These are phyloP conservation scores for Avena eriantha DNA, from an alignment of 176 grass and related monocot genomes.

Conservation along the genomic window DNA sequence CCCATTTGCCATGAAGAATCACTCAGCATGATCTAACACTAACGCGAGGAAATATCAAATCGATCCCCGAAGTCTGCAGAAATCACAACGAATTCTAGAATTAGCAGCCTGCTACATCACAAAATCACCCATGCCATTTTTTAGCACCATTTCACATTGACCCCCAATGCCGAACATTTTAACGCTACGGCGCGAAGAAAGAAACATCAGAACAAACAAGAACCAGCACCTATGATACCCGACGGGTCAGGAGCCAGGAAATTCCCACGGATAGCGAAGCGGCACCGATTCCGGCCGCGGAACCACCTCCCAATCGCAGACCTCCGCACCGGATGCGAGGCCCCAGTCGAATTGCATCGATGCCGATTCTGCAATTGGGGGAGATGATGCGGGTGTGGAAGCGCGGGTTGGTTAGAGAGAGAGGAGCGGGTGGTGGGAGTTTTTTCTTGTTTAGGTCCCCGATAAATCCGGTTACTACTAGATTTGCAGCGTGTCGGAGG, in stretches of 20 bases:
- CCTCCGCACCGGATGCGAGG: constrained; percentile 44
- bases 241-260: constrained; percentile 27
- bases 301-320: constrained; percentile 33
- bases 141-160: not conserved
- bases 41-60: not conserved
- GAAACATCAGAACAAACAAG: not conserved
- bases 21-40: not conserved
- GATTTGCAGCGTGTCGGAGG: constrained; percentile 9
- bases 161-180: not conserved
- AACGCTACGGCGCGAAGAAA: not conserved
- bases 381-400: not conserved
- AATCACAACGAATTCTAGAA: not conserved
- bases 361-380: constrained; percentile 28
- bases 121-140: not conserved
- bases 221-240: not conserved
- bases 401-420: constrained; percentile 1
- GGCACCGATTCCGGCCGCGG: constrained; percentile 24
- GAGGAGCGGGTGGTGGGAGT: constrained; percentile 14
- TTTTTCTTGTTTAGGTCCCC: constrained; percentile 13
- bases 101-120: not conserved
- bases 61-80: not conserved
- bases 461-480: constrained; percentile 27
- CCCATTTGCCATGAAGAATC: not conserved
- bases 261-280: not conserved
- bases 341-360: constrained; percentile 48